Conservation (phyloP, 2,329 filamentous ascomycete genomes). For the Blastomyces parvus region DNA sequence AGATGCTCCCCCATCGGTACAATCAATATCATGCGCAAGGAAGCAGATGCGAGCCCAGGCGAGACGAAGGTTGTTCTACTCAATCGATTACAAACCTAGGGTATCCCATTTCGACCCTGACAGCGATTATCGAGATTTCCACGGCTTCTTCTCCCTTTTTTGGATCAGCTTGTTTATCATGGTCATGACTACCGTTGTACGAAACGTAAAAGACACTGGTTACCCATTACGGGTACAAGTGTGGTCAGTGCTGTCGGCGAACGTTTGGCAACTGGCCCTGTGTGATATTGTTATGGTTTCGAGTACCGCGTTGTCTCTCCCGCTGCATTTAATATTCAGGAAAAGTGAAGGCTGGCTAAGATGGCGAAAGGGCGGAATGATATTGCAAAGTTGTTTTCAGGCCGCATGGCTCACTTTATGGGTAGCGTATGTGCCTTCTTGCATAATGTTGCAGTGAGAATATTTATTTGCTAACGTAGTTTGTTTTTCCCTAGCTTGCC, state of each 20-base stretch:
- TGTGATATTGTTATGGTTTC: conserved; percentile 79
- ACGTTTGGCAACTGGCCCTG: conserved; percentile 75
- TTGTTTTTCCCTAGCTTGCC: conserved; percentile 48
- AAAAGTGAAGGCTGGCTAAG: conserved; percentile 48
- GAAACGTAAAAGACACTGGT: conserved; percentile 90
- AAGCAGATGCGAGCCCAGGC: conserved; percentile 75
- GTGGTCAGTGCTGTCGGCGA: conserved; percentile 78
- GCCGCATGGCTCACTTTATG: conserved; percentile 68
- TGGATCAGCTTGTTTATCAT: conserved; percentile 97
- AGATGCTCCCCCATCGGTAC: conserved; percentile 86
- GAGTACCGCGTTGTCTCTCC: conserved; percentile 61
- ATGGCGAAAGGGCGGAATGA: conserved; percentile 71
- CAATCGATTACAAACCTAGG: conserved; percentile 79
- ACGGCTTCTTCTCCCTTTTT: conserved; percentile 95
- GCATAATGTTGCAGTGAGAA: not conserved
- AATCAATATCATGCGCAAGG: conserved; percentile 74
- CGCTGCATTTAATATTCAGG: conserved; percentile 61
- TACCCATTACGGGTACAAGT: conserved; percentile 76
- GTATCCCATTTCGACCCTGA: conserved; percentile 92
- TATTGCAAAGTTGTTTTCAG: conserved; percentile 75
- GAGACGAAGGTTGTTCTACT: conserved; percentile 78
- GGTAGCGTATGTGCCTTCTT: conserved; percentile 48
- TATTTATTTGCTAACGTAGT: conserved; percentile 12
- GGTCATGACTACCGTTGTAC: conserved; percentile 86
- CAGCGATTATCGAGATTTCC: conserved; percentile 87